Evolutionary conservation across 805 yeast species (phyloP), one percentile per base, ranked within the genome.

Genomic region (Monosporozyma servazzii): DNA sequence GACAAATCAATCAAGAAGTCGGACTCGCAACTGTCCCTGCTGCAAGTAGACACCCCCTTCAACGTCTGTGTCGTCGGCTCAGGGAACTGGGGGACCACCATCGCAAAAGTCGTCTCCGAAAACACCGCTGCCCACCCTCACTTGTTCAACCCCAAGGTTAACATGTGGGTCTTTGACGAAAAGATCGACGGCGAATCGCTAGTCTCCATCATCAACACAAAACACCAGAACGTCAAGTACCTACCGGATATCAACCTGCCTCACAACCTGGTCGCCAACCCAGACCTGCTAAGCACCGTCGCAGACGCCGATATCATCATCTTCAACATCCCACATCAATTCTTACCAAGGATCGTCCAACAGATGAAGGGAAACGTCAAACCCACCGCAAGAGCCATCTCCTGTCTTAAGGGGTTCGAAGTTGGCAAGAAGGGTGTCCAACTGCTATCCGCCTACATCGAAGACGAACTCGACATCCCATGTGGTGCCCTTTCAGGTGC

Each of bases 401-500:
- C 97, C 7, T 93, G 99, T 74, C 76, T 93, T 62, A 93, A 93
- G 75, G 99, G 99, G 58, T 81, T 90, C 67, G 95, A 90, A 66
- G 95, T 93, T 49, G 81, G 82, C 48, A 81, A 86, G 52, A 75
- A 84, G 53, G 96, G 96, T 48, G 89, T 95, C 65, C 84, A 86
- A 66, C 75, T 93, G 63, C 76, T 91, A 58, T 84, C 95, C 36
- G 81, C 83, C 52, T 83, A 80, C 61, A 86, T 93, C 65, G 79
- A 87, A 50, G 86, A 88, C 61, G 77, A 81, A 60, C 78, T 93
- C 58, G 91, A 90, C 33, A 80, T 93, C 54, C 80, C 86, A 69
- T 90, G 98, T 75, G 99, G 99, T 71, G 98, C 95, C 20, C 77
- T 93, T 50, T 86, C 96, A 0, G 99, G 99, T 56, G 99, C 99